A percentile compares a stretch with the other conserved stretches of the same genome.
Evolutionary conservation across 257 asterid species (phyloP).

Genomic region (Craterostigma plantagineum): DNA sequence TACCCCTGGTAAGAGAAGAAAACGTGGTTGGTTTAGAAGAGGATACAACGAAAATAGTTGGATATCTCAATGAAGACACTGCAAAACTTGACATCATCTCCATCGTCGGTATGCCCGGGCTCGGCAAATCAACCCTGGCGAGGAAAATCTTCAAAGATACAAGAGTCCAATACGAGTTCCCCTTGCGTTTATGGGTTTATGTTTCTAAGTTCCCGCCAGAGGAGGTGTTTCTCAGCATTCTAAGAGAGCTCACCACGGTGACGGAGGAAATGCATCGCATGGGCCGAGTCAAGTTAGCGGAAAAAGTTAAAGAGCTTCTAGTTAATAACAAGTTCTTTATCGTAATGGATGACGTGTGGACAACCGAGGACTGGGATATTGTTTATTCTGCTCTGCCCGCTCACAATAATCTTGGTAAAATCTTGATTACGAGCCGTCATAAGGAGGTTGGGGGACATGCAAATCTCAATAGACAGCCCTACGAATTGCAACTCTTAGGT

Average conservation of each 20-base stretch:
- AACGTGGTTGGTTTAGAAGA: too few relatives aligned
- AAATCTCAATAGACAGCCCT: slow-evolving; percentile 8
- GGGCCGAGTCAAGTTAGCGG: background rate
- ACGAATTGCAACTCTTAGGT: slow-evolving; percentile 13
- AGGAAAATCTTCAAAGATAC: too few relatives aligned
- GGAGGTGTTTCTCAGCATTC: slow-evolving; percentile 1
- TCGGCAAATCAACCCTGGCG: too few relatives aligned
- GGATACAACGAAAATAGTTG: too few relatives aligned
- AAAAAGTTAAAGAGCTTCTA: background rate
- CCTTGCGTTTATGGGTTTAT: too few relatives aligned
- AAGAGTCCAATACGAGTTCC: too few relatives aligned
- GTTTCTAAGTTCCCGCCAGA: too few relatives aligned
- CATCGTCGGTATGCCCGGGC: too few relatives aligned
- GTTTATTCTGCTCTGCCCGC: background rate
- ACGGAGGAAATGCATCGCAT: background rate
- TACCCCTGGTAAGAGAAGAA: too few relatives aligned
- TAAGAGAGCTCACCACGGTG: background rate
- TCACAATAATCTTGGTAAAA: background rate
- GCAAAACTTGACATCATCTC: too few relatives aligned
- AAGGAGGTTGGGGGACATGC: slow-evolving; percentile 1
- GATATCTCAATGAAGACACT: too few relatives aligned
- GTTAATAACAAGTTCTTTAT: background rate
- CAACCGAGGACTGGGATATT: background rate
- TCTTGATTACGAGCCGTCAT: slow-evolving; percentile 4
- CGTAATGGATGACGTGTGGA: slow-evolving; percentile 3